Evolutionary conservation across 1,139 yeast species (phyloP), one percentile per base, ranked within the genome.

Genomic region (Diutina rugosa): DNA sequence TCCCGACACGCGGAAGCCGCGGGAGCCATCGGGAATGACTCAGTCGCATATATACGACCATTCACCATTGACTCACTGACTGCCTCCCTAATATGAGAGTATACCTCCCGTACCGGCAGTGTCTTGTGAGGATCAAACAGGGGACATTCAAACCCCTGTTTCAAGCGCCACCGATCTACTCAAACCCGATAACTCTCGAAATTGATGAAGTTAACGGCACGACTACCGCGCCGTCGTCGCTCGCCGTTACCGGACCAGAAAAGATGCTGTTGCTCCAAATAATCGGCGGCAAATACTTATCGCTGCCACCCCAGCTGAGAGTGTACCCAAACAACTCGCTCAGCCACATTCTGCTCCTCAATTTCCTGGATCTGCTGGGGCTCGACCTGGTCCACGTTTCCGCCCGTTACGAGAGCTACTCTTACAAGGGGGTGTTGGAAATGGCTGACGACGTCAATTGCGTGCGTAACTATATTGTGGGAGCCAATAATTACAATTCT

Each of bases 331-430:
- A 64, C 4, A 71, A 59, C 51, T 61, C 62, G 12, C 63, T 65
- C 51, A 68, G 67, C 48, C 57, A 63, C 26, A 65, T 72, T 14
- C 78, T 77, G 59, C 68, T 82, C 58, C 73, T 91, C 28, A 82
- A 84, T 63, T 90, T 90, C 65, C 76, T 78, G 58, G 87, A 87
- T 28, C 62, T 61, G 26, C 67, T 75, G 0, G 78, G 79, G n/a
- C 65, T 80, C 59, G 86, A 78, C 62, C 87, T 84, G 56, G 88
- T 90, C 0, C 95, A 91, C 70, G 65, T 93, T 55, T 84, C 95
- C 54, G 97, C 98, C 0, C 71, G 99, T 55, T 93, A 90, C 65
- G 99, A 93, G 68, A 82, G 83, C 55, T 87, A 80, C 56, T 68
- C 78, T 1, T 72, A 64, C 65, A 85, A 91, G 60, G 97, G 78